Base-by-base conservation (phyloP, 2,329 filamentous ascomycete genomes). In the Aspergillus melleus region DNA sequence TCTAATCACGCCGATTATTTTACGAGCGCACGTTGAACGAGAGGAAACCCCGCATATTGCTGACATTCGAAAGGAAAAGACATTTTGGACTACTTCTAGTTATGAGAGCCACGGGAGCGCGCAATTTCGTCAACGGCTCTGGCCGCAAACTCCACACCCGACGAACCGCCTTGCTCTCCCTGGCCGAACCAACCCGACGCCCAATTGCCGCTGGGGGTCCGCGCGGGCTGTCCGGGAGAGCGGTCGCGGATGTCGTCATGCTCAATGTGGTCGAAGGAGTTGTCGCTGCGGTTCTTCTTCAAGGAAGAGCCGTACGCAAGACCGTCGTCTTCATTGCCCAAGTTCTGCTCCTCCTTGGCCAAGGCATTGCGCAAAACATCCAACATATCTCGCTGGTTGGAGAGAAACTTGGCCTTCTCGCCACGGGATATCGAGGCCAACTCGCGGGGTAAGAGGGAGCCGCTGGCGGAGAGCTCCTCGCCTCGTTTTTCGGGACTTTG, bases 201-300 rank as follows among this genome's bases (percentile, higher is more conserved):
- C 71, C 71, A 73, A 57, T 66, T 66, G 20, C 70, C 64, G 51
- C 70, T 66, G 47, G 63, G 63, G 20, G 64, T 61, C 24, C 66
- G 62, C 20, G 52, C 50, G 19, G 52, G 54, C 14, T 57, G 55
- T 9, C 52, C 55, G n/a, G 64, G 59, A 24, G 49, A 67, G 39
- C 68, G 68, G 32, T 65, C 68, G 68, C 80, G 69, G 6, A 74
- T 61, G 57, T 87, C 89, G 71, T 93, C 90, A 36, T 88, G 87
- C 63, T 95, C 90, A 66, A 96, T 91, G 73, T 91, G 90, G 71
- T 96, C 92, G 71, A 97, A 97, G 68, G 96, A 94, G 20, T 85
- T 86, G 72, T 96, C 92, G 74, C 91, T 96, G 64, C 88, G 87
- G 71, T 90, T 94, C 79, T 94, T 94, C 68, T 86, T 89, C 68